These are phyloP conservation scores for Filosporella fistucella DNA, from an alignment of 495 filamentous ascomycete genomes.

Conservation along the genomic window DNA sequence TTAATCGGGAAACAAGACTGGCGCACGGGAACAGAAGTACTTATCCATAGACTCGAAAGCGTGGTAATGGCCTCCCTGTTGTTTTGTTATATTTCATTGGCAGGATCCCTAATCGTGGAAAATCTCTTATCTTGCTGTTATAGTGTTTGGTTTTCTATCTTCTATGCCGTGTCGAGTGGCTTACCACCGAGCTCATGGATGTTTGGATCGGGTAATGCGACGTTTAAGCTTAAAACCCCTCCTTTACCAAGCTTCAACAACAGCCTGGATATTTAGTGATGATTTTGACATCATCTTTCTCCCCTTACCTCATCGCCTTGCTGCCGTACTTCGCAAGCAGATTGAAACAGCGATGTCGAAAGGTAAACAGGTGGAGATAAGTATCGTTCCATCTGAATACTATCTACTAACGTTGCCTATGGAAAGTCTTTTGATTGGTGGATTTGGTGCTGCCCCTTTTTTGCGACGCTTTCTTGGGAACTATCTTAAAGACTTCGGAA, in stretches of 20 bases:
- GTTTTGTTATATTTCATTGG: too few species aligned
- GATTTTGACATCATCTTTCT: background rate
- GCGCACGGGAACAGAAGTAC: too few species aligned
- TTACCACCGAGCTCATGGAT: background rate
- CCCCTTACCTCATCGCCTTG: background rate
- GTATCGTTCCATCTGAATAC: background rate
- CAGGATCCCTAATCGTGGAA: too few species aligned
- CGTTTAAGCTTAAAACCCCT: background rate
- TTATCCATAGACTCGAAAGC: too few species aligned
- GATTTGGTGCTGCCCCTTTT: slow-evolving; percentile 26
- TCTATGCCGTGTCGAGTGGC: too few species aligned
- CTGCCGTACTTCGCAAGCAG: background rate
- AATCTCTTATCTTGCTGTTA: too few species aligned
- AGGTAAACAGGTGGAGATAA: background rate
- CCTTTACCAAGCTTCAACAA: background rate
- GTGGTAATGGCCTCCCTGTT: too few species aligned
- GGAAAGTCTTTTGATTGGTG: slow-evolving; percentile 31
- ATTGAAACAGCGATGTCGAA: background rate
- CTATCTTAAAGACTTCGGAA: background rate
- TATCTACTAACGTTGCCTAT: background rate
- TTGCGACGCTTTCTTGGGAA: slow-evolving; percentile 15
- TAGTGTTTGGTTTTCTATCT: too few species aligned
- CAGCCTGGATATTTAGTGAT: background rate
- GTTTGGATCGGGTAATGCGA: background rate
- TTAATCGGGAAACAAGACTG: too few species aligned